phyloP scores from a whole-genome alignment of 2,329 filamentous ascomycete genomes.

The Blastomyces emzantsi region DNA sequence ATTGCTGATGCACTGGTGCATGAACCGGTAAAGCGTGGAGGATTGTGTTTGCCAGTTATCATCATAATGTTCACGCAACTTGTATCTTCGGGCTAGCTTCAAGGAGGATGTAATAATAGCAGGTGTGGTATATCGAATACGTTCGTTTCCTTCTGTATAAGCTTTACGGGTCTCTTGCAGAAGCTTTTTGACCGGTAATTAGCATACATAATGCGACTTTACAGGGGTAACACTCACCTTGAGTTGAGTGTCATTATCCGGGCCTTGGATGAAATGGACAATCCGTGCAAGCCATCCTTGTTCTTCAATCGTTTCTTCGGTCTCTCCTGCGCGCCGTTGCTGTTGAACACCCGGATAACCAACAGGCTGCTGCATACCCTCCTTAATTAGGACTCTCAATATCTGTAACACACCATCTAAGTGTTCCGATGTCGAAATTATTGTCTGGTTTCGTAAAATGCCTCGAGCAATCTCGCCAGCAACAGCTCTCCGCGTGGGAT shows the following conservation, averaged over 20 bases:
- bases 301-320: conserved; percentile 95
- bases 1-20: conserved; percentile 78
- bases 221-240: conserved; percentile 41
- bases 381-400: conserved; percentile 83
- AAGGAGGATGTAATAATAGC: conserved; percentile 83
- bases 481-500: conserved; percentile 81
- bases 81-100: conserved; percentile 81
- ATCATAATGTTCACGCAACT: conserved; percentile 78
- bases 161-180: conserved; percentile 80
- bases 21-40: conserved; percentile 86
- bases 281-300: conserved; percentile 94
- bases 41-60: conserved; percentile 65
- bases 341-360: conserved; percentile 71
- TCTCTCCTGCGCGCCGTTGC: conserved; percentile 70
- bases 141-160: conserved; percentile 84
- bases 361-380: conserved; percentile 73
- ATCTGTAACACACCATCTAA: conserved; percentile 84
- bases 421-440: conserved; percentile 66
- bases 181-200: conserved; percentile 41
- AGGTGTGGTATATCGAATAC: conserved; percentile 91
- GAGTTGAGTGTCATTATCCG: conserved; percentile 89
- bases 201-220: conserved; percentile 11
- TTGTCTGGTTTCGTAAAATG: conserved; percentile 72
- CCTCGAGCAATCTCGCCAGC: conserved; percentile 79
- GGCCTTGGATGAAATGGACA: conserved; percentile 72